phyloP scores from a whole-genome alignment of 176 grass and related monocot genomes.

The Bromus sterilis region DNA sequence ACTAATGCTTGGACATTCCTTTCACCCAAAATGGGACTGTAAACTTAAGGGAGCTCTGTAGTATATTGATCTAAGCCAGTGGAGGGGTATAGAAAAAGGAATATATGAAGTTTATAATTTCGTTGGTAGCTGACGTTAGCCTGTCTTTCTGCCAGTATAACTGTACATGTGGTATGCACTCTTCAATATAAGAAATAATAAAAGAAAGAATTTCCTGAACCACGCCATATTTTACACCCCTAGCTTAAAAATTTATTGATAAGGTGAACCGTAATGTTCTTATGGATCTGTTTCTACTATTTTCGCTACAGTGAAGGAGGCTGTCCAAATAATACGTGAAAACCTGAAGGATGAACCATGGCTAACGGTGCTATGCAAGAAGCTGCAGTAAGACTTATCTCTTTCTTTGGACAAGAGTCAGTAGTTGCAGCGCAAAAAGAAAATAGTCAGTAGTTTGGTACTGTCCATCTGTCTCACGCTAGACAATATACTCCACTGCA shows the following conservation, averaged over 20 bases:
- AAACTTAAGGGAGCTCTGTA: neutral
- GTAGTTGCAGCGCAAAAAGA: neutral
- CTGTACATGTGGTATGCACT: neutral
- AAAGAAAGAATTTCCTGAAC: neutral
- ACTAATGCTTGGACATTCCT: neutral
- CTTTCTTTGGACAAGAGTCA: slow-evolving; percentile 3
- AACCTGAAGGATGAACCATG: slow-evolving; percentile 82
- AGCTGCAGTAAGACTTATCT: slow-evolving; percentile 55
- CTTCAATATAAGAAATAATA: neutral
- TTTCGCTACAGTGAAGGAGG: slow-evolving; percentile 56
- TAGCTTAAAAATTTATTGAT: neutral
- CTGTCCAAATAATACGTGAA: slow-evolving; percentile 71
- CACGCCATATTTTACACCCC: neutral
- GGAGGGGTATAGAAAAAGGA: neutral
- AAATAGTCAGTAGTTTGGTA: neutral
- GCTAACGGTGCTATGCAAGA: slow-evolving; percentile 58
- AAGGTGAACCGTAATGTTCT: neutral
- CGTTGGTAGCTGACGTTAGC: neutral
- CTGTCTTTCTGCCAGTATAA: neutral
- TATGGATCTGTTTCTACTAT: neutral
- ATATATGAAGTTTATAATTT: neutral
- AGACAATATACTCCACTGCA: slow-evolving; percentile 23
- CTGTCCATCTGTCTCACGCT: neutral
- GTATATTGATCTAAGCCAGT: neutral
- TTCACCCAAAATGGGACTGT: neutral